Evolutionary conservation across 2,329 filamentous ascomycete species (phyloP), one percentile per base, ranked within the genome.

Genomic region (Hymenoscyphus infarciens): DNA sequence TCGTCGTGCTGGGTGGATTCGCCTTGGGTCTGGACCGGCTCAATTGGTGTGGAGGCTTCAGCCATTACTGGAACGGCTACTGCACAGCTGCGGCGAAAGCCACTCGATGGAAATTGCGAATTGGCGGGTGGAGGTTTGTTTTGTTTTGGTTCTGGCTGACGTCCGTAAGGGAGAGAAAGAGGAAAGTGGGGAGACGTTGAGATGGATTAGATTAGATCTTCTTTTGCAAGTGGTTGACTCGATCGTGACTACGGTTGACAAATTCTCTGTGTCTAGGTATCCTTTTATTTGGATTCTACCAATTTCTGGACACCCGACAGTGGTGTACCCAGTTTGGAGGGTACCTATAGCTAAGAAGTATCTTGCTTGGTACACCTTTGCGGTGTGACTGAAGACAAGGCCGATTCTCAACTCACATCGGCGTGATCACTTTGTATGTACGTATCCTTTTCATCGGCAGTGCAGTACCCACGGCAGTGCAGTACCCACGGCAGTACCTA

Each of bases 141-240:
- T 49, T 11, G 13, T 22, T 25, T 5, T 25, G 19, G 3, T 61
- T 61, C 25, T 49, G 59, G 53, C 29, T 55, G 49, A 56, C n/a
- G n/a, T n/a, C n/a, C n/a, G n/a, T n/a, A n/a, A n/a, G 45, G 45
- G 15, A 11, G 54, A 55, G 25, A n/a, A 55, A 8, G 35, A 22
- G 29, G 58, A 60, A 60, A 45, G 58, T 60, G 58, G 58, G 49
- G 22, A 55, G 45, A 35, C 8, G 45, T 52, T 10, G 33, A 22
- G 42, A 22, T 35, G 27, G 59, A 61, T 61, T 56, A 61, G 59
- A 61, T 57, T 61, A 61, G 59, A 61, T 61, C 59, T 49, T 49
- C 6, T 22, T 49, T 22, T 33, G 10, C 29, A 7, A 57, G 56
- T 57, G 56, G 56, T 25, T 25, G 38, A 38, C 33, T 15, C 7